Percentiles rank a stretch among this genome's conserved stretches.
Evolutionary conservation across 2,329 filamentous ascomycete genomes (phyloP).

Genomic region (Paecilomyces fulvus): DNA sequence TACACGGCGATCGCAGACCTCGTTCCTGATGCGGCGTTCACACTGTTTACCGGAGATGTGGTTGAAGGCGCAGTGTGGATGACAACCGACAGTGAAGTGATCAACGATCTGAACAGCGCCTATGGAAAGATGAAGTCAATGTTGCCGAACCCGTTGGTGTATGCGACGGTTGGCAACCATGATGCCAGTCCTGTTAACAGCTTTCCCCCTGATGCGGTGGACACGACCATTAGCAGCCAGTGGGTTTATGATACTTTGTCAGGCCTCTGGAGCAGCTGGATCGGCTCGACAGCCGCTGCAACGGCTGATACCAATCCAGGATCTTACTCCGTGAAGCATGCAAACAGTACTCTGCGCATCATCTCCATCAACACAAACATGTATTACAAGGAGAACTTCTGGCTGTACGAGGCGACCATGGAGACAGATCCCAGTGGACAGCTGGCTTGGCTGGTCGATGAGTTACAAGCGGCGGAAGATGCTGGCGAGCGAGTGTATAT

Average conservation of each 20-base stretch:
- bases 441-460: constrained; percentile 44
- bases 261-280: constrained; percentile 42
- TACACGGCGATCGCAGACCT: constrained; percentile 32
- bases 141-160: constrained; percentile 33
- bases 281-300: constrained; percentile 29
- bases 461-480: constrained; percentile 46
- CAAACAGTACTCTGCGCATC: constrained; percentile 43
- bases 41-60: constrained; percentile 53
- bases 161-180: constrained; percentile 49
- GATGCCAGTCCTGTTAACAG: constrained; percentile 46
- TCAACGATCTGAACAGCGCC: constrained; percentile 33
- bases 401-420: constrained; percentile 44
- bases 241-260: constrained; percentile 47
- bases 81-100: constrained; percentile 26
- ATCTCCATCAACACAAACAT: constrained; percentile 52
- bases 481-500: constrained; percentile 47
- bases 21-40: constrained; percentile 38
- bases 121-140: constrained; percentile 41
- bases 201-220: constrained; percentile 36
- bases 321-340: constrained; percentile 42
- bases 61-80: constrained; percentile 42
- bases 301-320: constrained; percentile 35
- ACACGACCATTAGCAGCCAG: constrained; percentile 34
- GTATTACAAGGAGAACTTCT: constrained; percentile 50
- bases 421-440: constrained; percentile 44